These are phyloP conservation scores for Mycena galericulata DNA, from an alignment of 768 basidiomycete genomes.

Conservation along the genomic window DNA sequence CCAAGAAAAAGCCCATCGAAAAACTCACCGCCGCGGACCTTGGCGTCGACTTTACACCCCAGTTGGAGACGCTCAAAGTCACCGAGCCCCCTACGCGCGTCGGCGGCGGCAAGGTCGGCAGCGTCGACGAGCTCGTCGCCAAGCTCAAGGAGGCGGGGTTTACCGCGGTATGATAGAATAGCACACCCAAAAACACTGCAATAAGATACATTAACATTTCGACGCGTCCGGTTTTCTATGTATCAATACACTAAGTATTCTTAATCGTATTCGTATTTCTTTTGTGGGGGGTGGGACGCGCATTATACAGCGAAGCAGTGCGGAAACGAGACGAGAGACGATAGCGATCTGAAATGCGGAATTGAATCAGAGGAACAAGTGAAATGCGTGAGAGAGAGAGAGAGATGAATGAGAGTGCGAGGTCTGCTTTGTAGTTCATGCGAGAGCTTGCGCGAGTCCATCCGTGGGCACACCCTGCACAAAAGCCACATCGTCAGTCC, in stretches of 20 bases:
- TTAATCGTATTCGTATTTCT: too few species aligned
- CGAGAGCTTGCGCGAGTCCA: background rate
- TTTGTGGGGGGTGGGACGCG: too few species aligned
- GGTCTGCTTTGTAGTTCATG: too few species aligned
- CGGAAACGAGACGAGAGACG: too few species aligned
- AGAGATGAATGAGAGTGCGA: too few species aligned
- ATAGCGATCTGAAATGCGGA: too few species aligned
- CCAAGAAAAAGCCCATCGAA: slow-evolving; percentile 98
- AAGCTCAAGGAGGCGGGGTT: slow-evolving; percentile 92
- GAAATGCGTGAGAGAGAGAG: too few species aligned
- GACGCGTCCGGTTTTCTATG: too few species aligned
- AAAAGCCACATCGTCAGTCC: background rate
- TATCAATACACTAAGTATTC: too few species aligned
- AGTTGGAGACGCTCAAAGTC: slow-evolving; percentile 88
- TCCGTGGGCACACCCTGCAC: slow-evolving; percentile 29
- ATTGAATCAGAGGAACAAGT: too few species aligned
- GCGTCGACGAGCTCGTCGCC: slow-evolving; percentile 88
- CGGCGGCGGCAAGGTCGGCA: slow-evolving; percentile 93
- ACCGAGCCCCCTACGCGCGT: slow-evolving; percentile 90
- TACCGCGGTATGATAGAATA: slow-evolving; percentile 46
- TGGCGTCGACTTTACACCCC: slow-evolving; percentile 84
- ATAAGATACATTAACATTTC: background rate
- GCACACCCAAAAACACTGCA: background rate
- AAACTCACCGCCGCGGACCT: slow-evolving; percentile 85
- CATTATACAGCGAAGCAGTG: too few species aligned